phyloP scores from a whole-genome alignment of 2,329 filamentous ascomycete species.

The Cladosporium sp. region DNA sequence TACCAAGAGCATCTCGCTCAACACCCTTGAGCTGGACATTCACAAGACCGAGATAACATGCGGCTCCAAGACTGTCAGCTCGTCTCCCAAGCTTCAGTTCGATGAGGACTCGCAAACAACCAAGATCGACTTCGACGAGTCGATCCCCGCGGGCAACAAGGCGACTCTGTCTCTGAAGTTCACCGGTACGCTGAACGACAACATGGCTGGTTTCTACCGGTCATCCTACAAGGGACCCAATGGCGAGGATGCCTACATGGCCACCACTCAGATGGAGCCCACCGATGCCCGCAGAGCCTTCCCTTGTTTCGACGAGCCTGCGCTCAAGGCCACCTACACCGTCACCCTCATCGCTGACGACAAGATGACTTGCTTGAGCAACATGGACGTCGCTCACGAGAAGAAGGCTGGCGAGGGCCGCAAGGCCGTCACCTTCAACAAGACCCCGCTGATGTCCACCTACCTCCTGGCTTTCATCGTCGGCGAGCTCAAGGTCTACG shows the following conservation, averaged over 20 bases:
- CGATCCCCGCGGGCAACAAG: slow-evolving; percentile 67
- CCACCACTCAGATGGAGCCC: slow-evolving; percentile 92
- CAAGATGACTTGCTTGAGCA: slow-evolving; percentile 84
- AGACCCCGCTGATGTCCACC: slow-evolving; percentile 89
- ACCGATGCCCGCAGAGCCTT: slow-evolving; percentile 90
- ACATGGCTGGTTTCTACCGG: slow-evolving; percentile 96
- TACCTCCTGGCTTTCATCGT: slow-evolving; percentile 93
- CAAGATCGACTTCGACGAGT: slow-evolving; percentile 70
- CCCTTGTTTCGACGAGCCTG: slow-evolving; percentile 94
- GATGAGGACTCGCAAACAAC: slow-evolving; percentile 76
- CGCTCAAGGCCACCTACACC: slow-evolving; percentile 87
- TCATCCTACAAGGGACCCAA: slow-evolving; percentile 83
- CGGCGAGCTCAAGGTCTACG: slow-evolving; percentile 87
- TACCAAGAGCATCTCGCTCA: slow-evolving; percentile 77
- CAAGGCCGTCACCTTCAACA: slow-evolving; percentile 88
- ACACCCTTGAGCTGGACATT: slow-evolving; percentile 81
- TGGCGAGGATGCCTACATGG: slow-evolving; percentile 74
- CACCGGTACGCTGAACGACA: slow-evolving; percentile 75
- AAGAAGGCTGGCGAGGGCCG: slow-evolving; percentile 63
- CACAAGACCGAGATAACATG: slow-evolving; percentile 63
- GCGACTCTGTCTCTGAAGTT: slow-evolving; percentile 73
- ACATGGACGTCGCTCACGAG: slow-evolving; percentile 89
- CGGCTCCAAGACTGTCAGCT: slow-evolving; percentile 51
- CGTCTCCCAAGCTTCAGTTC: slow-evolving; percentile 63
- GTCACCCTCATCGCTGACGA: slow-evolving; percentile 88